Percentiles rank a stretch among this genome's conserved stretches.
phyloP scores from a whole-genome alignment of 2,329 filamentous ascomycete genomes.

The Rasamsonia emersonii region DNA sequence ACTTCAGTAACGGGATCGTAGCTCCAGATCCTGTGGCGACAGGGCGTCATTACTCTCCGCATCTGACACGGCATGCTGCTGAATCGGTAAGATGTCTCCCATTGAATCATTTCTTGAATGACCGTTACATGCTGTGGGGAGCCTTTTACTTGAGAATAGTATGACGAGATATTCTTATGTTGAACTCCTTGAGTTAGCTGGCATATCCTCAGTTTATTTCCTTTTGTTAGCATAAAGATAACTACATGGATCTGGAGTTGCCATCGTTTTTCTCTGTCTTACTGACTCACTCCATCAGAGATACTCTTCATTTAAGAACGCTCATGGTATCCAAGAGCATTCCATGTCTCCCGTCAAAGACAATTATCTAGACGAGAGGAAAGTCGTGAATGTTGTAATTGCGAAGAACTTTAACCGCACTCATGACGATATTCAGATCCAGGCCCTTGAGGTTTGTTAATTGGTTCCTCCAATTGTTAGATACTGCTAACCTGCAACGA shows the following conservation, averaged over 20 bases:
- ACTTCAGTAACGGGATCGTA: slow-evolving; percentile 67
- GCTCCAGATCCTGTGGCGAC: slow-evolving; percentile 22
- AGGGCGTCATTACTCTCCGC: slow-evolving; percentile 8
- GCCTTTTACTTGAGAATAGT: no score
- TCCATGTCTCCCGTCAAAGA: slow-evolving; percentile 18
- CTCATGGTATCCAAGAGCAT: slow-evolving; percentile 11
- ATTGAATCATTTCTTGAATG: background rate
- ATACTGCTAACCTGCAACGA: slow-evolving; percentile 25
- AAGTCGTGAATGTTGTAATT: slow-evolving; percentile 74
- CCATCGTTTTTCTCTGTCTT: background rate
- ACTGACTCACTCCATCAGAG: slow-evolving; percentile 1
- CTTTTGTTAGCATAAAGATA: no score
- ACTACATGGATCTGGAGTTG: no score
- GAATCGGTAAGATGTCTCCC: slow-evolving; percentile 14
- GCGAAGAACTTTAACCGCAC: slow-evolving; percentile 71
- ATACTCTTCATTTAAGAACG: slow-evolving; percentile 11
- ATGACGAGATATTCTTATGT: no score
- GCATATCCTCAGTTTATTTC: no score
- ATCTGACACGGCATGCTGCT: slow-evolving; percentile 10
- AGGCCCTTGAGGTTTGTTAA: slow-evolving; percentile 51
- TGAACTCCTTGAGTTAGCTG: no score
- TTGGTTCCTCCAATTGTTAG: background rate
- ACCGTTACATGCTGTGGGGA: no score
- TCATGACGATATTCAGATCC: slow-evolving; percentile 69
- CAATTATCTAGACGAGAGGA: slow-evolving; percentile 38